These are phyloP conservation scores for Penicillium egyptiacum DNA, from an alignment of 495 filamentous ascomycete genomes.

Conservation along the genomic window DNA sequence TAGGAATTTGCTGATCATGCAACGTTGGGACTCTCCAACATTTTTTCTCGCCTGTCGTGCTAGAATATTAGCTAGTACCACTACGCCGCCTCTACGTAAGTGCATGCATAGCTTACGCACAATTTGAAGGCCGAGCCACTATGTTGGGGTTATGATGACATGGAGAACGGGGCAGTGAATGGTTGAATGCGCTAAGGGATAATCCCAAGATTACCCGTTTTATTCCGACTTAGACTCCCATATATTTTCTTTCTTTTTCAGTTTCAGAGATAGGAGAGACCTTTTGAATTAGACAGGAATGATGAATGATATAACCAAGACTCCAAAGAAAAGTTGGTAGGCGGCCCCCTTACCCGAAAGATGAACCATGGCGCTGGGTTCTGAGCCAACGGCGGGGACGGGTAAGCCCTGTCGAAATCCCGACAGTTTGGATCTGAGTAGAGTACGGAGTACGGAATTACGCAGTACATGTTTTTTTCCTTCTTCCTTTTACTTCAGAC, in stretches of 20 bases:
- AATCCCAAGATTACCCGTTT: background rate
- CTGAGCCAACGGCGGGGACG: conserved; percentile 23
- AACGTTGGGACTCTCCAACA: background rate
- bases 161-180: background rate
- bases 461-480: background rate
- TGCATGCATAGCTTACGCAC: background rate
- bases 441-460: background rate
- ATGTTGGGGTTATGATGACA: background rate
- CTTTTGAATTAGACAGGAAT: no score
- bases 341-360: conserved; percentile 31
- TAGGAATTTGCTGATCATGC: background rate
- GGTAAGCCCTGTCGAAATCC: conserved; percentile 26
- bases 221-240: no score
- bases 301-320: no score
- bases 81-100: background rate
- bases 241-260: no score
- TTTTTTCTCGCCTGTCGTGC: background rate
- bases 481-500: background rate
- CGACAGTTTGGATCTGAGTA: conserved; percentile 31
- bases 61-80: background rate
- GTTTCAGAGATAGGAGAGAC: no score
- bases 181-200: background rate
- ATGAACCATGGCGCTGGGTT: conserved; percentile 49
- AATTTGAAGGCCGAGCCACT: background rate
- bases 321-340: conserved; percentile 2